These are phyloP conservation scores for Metschnikowia orientalis DNA, from an alignment of 805 yeast species.

Conservation along the genomic window DNA sequence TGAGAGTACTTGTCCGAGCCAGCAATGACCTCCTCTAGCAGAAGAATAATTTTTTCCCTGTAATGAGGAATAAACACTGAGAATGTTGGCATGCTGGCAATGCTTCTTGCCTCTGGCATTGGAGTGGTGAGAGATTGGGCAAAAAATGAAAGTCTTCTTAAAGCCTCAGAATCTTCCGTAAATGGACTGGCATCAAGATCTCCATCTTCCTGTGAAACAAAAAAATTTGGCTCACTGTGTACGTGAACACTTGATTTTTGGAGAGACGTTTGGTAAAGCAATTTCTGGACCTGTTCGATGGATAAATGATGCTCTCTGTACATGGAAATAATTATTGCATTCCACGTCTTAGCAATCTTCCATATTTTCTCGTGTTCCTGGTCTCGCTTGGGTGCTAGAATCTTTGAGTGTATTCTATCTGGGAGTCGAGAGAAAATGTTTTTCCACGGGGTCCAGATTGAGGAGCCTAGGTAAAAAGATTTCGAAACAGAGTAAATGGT, in stretches of 20 bases:
- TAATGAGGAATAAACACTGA: constrained; percentile 89
- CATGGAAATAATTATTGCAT: constrained; percentile 77
- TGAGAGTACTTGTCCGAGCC: constrained; percentile 97
- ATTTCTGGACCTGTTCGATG: constrained; percentile 63
- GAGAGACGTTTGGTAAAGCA: constrained; percentile 53
- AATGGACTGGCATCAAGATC: constrained; percentile 54
- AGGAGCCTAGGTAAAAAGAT: constrained; percentile 70
- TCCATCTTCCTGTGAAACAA: constrained; percentile 78
- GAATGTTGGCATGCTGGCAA: constrained; percentile 16
- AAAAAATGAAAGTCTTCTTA: constrained; percentile 78
- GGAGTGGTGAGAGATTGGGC: constrained; percentile 89
- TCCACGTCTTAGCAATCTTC: constrained; percentile 69
- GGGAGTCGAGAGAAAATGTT: constrained; percentile 74
- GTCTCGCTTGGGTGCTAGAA: constrained; percentile 31
- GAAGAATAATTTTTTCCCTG: constrained; percentile 86
- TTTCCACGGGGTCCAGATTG: constrained; percentile 88
- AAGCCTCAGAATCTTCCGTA: constrained; percentile 68
- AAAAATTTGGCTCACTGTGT: constrained; percentile 61
- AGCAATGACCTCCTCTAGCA: constrained; percentile 92
- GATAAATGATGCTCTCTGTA: constrained; percentile 75
- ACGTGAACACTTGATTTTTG: constrained; percentile 29
- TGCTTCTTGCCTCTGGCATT: constrained; percentile 58
- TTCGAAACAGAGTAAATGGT: constrained; percentile 67
- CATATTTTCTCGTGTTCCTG: constrained; percentile 34
- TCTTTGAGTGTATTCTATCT: constrained; percentile 66